Base-by-base conservation (phyloP, 2,329 filamentous ascomycete genomes). In the Botryotinia globosa region DNA sequence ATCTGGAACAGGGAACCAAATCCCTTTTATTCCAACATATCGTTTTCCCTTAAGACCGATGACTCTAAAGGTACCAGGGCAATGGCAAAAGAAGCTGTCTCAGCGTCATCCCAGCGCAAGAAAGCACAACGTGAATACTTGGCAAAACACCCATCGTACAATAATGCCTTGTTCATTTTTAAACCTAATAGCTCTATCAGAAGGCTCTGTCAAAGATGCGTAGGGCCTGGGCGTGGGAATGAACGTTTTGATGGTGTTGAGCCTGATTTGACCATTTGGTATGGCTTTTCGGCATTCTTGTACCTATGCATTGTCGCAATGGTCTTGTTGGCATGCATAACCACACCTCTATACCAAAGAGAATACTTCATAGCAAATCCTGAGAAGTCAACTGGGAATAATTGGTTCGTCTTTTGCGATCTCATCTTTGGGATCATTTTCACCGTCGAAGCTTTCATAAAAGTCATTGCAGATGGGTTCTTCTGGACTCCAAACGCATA, bases 401-500 rank as follows among this genome's bases (percentile, higher is more conserved):
- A 95, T 79, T 99, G 97, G 96, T 98, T 98, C 80, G 92, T 97
- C 9, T 98, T 93, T 88, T 93, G 93, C 20, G 96, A 99, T 81
- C 86, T 97, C 82, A 91, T 92, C 10, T 99, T 99, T 80, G 94
- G 95, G 2, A 82, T 92, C 2, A 83, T 99, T 22, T 99, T 99
- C 83, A 92, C 92, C 0, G 80, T 93, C 10, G 96, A 99, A 82
- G 94, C 94, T 0, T 79, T 90, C 9, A 94, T 99, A 83, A 99
- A 99, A 81, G 90, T 97, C 72, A 90, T 99, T 78, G 96, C 96
- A 0, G 96, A 99, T 83, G 96, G 96, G 12, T 92, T 97, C 78
- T 92, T 98, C 81, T 98, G 93, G 89, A 98, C 96, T 0, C 96
- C 96, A 0, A 98, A 99, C 82, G 97, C 97, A 4, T 99, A 97